A percentile compares a stretch with the other conserved stretches of the same genome.
These are phyloP conservation scores for Grosmannia clavigera DNA, from an alignment of 2,329 filamentous ascomycete genomes.

Conservation along the genomic window DNA sequence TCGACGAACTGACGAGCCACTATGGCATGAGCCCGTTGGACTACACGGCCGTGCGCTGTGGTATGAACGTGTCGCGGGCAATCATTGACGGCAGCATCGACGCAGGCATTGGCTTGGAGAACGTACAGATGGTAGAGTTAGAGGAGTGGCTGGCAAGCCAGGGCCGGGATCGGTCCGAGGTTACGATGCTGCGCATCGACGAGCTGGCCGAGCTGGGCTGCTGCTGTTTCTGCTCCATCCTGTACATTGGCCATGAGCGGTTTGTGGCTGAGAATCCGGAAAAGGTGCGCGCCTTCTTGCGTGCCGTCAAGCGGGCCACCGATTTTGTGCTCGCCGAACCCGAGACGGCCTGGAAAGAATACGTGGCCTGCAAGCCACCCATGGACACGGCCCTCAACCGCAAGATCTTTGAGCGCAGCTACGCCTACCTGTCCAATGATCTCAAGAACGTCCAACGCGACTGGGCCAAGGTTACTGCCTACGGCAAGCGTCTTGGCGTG, in stretches of 20 bases:
- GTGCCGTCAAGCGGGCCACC: constrained; percentile 61
- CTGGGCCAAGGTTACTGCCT: constrained; percentile 66
- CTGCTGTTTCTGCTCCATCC: constrained; percentile 74
- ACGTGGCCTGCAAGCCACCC: constrained; percentile 58
- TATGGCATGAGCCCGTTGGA: constrained; percentile 33
- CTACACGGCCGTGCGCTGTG: constrained; percentile 66
- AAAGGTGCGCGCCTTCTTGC: constrained; percentile 55
- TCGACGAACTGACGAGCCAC: constrained; percentile 67
- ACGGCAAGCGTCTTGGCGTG: constrained; percentile 62
- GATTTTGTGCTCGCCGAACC: constrained; percentile 57
- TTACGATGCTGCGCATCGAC: constrained; percentile 72
- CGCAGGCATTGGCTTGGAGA: constrained; percentile 62
- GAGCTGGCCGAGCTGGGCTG: constrained; percentile 68
- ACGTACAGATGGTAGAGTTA: constrained; percentile 73
- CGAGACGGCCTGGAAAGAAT: constrained; percentile 51
- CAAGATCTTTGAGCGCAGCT: constrained; percentile 71
- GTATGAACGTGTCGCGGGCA: constrained; percentile 70
- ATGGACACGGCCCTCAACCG: constrained; percentile 58
- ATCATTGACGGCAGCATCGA: constrained; percentile 50
- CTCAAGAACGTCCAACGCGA: constrained; percentile 52
- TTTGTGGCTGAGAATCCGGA: constrained; percentile 56
- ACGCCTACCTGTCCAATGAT: constrained; percentile 58
- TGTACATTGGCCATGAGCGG: constrained; percentile 66
- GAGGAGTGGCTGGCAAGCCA: constrained; percentile 60
- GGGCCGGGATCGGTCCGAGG: constrained; percentile 50